These are phyloP conservation scores for Peronospora belbahrii DNA, from an alignment of 352 stramenopile genomes.

Conservation along the genomic window DNA sequence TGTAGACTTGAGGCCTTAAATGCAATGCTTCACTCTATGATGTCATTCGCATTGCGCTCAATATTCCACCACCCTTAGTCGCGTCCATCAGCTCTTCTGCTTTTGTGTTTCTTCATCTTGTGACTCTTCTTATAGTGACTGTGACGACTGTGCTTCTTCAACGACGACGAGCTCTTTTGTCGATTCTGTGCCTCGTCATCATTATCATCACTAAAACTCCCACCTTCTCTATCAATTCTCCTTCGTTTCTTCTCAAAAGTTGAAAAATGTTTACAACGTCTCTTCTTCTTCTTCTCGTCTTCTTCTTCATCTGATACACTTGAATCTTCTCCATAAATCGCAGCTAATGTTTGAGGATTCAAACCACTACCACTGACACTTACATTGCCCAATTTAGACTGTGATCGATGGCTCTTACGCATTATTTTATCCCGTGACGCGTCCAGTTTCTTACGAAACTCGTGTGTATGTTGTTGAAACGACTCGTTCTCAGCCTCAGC, in stretches of 20 bases:
- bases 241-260: slow-evolving; percentile 12
- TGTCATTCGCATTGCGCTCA: too few species aligned
- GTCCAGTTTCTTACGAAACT: slow-evolving; percentile 61
- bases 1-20: slow-evolving; percentile 1
- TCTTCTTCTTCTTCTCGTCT: slow-evolving; percentile 44
- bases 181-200: slow-evolving; percentile 13
- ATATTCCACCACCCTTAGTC: too few species aligned
- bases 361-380: slow-evolving; percentile 36
- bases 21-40: too few species aligned
- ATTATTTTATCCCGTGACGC: slow-evolving; percentile 57
- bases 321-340: slow-evolving; percentile 39
- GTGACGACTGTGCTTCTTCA: slow-evolving; percentile 21
- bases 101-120: slow-evolving; percentile 37
- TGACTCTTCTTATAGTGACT: slow-evolving; percentile 19
- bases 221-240: slow-evolving; percentile 12
- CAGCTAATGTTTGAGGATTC: slow-evolving; percentile 64
- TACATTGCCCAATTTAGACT: slow-evolving; percentile 17
- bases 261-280: slow-evolving; percentile 28
- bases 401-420: slow-evolving; percentile 41
- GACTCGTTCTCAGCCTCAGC: slow-evolving; percentile 40
- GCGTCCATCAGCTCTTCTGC: too few species aligned
- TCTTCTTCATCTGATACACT: slow-evolving; percentile 27
- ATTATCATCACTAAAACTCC: slow-evolving; percentile 12
- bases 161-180: slow-evolving; percentile 14
- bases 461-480: slow-evolving; percentile 29